Evolutionary conservation across 2,329 filamentous ascomycete genomes (phyloP).

Genomic region (Fusarium sp.): DNA sequence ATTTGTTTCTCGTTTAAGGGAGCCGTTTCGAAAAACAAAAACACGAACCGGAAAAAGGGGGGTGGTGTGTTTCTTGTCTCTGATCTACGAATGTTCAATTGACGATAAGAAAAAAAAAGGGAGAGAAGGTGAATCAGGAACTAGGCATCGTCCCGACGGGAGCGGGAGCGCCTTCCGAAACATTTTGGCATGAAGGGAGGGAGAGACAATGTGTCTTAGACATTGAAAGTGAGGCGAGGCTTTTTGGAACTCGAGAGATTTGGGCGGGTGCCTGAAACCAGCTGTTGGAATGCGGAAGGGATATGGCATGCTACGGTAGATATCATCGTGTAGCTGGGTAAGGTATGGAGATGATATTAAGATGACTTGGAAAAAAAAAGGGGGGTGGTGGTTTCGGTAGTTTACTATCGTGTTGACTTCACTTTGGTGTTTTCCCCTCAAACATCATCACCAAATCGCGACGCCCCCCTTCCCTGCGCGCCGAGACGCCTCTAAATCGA

Average conservation of each 20-base stretch:
- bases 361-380: neutral
- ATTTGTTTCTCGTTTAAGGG: neutral
- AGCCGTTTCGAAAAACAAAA: neutral
- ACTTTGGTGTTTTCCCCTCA: conserved; percentile 21
- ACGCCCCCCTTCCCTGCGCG: neutral
- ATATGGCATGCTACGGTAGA: neutral
- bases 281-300: conserved; percentile 6
- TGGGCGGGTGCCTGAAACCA: neutral
- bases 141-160: conserved; percentile 34
- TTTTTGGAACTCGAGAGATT: neutral
- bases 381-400: neutral
- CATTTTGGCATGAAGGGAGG: conserved; percentile 22
- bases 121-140: neutral
- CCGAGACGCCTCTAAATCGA: neutral
- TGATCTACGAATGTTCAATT: neutral
- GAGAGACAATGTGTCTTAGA: conserved; percentile 18
- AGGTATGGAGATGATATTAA: conserved; percentile 5
- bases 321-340: neutral
- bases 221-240: neutral
- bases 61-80: neutral
- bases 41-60: neutral
- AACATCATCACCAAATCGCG: neutral
- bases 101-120: neutral
- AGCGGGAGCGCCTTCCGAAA: conserved; percentile 21
- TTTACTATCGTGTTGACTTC: neutral